phyloP scores from a whole-genome alignment of 192 early-diverging fungal species.

The Nowakowskiella sp. region DNA sequence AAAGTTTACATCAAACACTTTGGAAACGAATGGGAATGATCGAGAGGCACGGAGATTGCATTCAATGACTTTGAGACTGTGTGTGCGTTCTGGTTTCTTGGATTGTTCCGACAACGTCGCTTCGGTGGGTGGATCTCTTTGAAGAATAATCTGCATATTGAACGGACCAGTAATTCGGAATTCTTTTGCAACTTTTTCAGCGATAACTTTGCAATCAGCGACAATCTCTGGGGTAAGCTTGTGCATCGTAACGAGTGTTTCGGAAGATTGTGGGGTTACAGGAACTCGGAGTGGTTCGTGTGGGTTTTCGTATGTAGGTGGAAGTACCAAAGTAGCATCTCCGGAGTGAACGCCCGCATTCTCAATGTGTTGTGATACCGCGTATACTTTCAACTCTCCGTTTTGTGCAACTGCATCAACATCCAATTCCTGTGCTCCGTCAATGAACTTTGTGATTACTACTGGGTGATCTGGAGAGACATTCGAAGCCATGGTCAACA shows the following conservation, averaged over 20 bases:
- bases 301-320: slow-evolving; percentile 41
- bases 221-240: slow-evolving; percentile 43
- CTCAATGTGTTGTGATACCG: slow-evolving; percentile 93
- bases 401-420: slow-evolving; percentile 86
- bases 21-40: slow-evolving; percentile 97
- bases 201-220: slow-evolving; percentile 55
- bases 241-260: slow-evolving; percentile 25
- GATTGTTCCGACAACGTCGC: slow-evolving; percentile 31
- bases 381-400: slow-evolving; percentile 77
- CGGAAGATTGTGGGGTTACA: slow-evolving; percentile 4
- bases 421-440: slow-evolving; percentile 89
- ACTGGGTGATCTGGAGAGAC: slow-evolving; percentile 94
- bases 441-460: slow-evolving; percentile 95
- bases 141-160: slow-evolving; percentile 95
- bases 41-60: slow-evolving; percentile 97
- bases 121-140: slow-evolving; percentile 15
- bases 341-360: slow-evolving; percentile 97
- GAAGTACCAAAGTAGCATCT: slow-evolving; percentile 88
- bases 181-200: slow-evolving; percentile 77
- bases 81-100: slow-evolving; percentile 25
- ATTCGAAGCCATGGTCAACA: slow-evolving; percentile 72
- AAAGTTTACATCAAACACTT: slow-evolving; percentile 85
- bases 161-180: slow-evolving; percentile 96
- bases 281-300: not conserved
- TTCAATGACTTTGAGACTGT: slow-evolving; percentile 89